phyloP scores from a whole-genome alignment of 1,284 basidiomycete species.

The Trichosporon coremiiforme region DNA sequence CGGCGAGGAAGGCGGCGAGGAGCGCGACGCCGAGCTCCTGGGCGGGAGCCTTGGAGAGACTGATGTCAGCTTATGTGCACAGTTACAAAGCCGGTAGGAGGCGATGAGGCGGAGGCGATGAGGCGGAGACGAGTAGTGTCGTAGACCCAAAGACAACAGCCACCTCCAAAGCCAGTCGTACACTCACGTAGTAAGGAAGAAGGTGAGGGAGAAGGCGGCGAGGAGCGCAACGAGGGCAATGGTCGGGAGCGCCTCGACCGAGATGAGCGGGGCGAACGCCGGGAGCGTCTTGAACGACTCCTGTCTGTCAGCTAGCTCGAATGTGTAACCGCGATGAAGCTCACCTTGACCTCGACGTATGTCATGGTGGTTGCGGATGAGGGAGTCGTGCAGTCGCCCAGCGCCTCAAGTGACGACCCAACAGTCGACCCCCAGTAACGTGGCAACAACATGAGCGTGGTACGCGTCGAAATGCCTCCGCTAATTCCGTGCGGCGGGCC shows the following conservation, averaged over 20 bases:
- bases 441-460: constrained; percentile 3
- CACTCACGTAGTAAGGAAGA: constrained; percentile 83
- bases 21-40: constrained; percentile 68
- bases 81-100: too few species aligned
- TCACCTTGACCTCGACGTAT: constrained; percentile 30
- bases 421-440: neutral
- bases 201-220: constrained; percentile 74
- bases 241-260: constrained; percentile 67
- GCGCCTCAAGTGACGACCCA: neutral
- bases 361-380: constrained; percentile 21
- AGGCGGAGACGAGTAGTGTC: too few species aligned
- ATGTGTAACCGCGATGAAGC: neutral
- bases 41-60: constrained; percentile 28
- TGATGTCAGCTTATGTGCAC: constrained; percentile 20
- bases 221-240: constrained; percentile 72
- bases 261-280: constrained; percentile 69
- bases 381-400: neutral
- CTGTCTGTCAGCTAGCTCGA: constrained; percentile 53
- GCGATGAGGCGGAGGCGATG: too few species aligned
- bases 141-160: too few species aligned
- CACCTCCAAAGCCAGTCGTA: too few species aligned
- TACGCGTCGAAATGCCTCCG: constrained; percentile 6
- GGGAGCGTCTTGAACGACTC: constrained; percentile 62
- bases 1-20: constrained; percentile 73
- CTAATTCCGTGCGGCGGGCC: neutral